Conservation (phyloP, 305 asterid genomes). For the Plantago coronopus region DNA sequence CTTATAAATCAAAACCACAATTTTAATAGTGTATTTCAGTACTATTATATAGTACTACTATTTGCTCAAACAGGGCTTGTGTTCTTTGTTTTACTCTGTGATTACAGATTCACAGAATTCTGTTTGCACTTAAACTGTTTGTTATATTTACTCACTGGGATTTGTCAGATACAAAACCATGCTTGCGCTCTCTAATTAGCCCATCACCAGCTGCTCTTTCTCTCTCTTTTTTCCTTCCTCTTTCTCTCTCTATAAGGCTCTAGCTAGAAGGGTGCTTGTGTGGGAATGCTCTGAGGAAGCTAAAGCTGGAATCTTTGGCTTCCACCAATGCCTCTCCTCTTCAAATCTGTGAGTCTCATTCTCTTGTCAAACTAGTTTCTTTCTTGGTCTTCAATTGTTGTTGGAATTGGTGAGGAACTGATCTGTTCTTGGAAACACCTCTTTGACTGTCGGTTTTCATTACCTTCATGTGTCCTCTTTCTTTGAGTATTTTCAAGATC, state of each 20-base stretch:
- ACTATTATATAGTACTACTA: not conserved
- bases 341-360: constrained; percentile 37
- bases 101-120: constrained; percentile 7
- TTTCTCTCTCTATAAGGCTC: constrained; percentile 3
- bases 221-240: constrained; percentile 12
- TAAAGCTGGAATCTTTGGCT: constrained; percentile 31
- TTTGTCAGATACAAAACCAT: constrained; percentile 27
- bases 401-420: constrained; percentile 25
- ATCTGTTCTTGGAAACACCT: constrained; percentile 26
- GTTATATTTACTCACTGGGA: constrained; percentile 28
- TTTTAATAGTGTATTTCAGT: no score
- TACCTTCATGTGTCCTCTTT: no score
- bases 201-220: constrained; percentile 32
- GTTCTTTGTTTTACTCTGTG: not conserved
- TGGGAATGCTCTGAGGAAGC: constrained; percentile 27
- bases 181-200: constrained; percentile 17
- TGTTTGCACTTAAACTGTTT: constrained; percentile 20
- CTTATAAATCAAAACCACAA: not conserved
- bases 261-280: constrained; percentile 1
- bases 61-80: not conserved
- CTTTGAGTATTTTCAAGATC: constrained; percentile 38
- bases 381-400: constrained; percentile 2
- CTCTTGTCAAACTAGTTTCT: not conserved
- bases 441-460: constrained; percentile 20
- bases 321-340: constrained; percentile 26